These are phyloP conservation scores for Agaricus subrufescens DNA, from an alignment of 768 basidiomycete species.

Conservation along the genomic window DNA sequence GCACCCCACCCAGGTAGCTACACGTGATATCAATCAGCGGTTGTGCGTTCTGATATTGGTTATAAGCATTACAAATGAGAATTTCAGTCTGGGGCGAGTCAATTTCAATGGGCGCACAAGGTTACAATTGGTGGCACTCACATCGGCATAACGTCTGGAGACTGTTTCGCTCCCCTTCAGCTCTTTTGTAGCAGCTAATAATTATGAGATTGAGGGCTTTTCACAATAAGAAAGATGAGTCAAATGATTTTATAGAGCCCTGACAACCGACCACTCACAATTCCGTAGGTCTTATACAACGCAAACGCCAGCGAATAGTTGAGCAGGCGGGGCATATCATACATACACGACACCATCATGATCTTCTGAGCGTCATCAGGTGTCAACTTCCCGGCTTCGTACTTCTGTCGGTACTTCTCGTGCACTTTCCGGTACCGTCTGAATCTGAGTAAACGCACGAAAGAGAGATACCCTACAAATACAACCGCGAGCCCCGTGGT, in stretches of 20 bases:
- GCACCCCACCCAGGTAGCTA: conserved; percentile 29
- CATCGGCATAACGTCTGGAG: conserved; percentile 43
- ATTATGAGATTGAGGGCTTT: conserved; percentile 42
- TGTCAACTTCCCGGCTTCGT: conserved; percentile 31
- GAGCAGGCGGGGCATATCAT: conserved; percentile 42
- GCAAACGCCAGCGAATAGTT: conserved; percentile 41
- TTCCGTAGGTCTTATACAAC: conserved; percentile 48
- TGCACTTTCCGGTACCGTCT: conserved; percentile 38
- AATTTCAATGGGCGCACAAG: not conserved
- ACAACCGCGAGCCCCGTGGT: not conserved
- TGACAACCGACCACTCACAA: conserved; percentile 26
- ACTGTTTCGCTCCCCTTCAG: conserved; percentile 29
- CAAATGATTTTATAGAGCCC: too few species aligned
- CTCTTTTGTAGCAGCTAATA: conserved; percentile 37
- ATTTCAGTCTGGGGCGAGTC: conserved; percentile 34
- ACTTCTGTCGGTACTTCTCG: conserved; percentile 31
- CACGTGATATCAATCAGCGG: not conserved
- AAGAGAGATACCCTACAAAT: conserved; percentile 17
- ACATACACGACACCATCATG: conserved; percentile 25
- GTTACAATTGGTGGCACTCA: conserved; percentile 21
- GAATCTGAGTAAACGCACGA: conserved; percentile 39
- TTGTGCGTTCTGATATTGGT: not conserved
- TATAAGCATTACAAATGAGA: conserved; percentile 28
- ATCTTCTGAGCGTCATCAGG: conserved; percentile 44
- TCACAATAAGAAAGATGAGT: not conserved